Conservation (phyloP, 306 rosid species). For the Gynostemma pentaphyllum region DNA sequence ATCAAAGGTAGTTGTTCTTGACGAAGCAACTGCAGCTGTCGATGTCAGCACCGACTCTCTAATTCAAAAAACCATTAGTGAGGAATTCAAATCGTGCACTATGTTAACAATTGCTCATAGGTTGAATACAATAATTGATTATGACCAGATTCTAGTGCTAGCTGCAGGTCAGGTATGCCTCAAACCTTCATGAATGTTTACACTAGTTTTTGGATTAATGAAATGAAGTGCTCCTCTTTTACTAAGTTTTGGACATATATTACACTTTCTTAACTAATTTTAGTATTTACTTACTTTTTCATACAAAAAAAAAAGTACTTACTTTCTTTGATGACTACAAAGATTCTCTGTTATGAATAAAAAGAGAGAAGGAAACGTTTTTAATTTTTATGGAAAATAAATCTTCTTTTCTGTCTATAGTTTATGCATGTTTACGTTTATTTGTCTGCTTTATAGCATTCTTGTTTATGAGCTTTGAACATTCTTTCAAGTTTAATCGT, state of each 20-base stretch:
- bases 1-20: conserved; percentile 83
- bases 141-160: conserved; percentile 55
- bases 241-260: neutral
- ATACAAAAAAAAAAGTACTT: no score
- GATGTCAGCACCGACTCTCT: conserved; percentile 85
- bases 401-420: neutral
- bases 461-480: no score
- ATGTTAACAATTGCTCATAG: conserved; percentile 89
- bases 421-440: neutral
- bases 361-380: neutral
- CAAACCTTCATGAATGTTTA: neutral
- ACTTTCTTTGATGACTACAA: no score
- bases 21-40: conserved; percentile 92
- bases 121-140: conserved; percentile 73
- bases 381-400: neutral
- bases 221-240: neutral
- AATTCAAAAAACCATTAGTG: conserved; percentile 74
- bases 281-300: no score
- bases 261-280: no score
- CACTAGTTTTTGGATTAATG: neutral
- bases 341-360: no score
- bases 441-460: no score
- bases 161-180: conserved; percentile 80
- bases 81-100: conserved; percentile 71
- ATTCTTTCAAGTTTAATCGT: no score